Percentiles rank a stretch among this genome's conserved stretches.
Conservation (phyloP, 257 asterid genomes). For the Cruciata laevipes region DNA sequence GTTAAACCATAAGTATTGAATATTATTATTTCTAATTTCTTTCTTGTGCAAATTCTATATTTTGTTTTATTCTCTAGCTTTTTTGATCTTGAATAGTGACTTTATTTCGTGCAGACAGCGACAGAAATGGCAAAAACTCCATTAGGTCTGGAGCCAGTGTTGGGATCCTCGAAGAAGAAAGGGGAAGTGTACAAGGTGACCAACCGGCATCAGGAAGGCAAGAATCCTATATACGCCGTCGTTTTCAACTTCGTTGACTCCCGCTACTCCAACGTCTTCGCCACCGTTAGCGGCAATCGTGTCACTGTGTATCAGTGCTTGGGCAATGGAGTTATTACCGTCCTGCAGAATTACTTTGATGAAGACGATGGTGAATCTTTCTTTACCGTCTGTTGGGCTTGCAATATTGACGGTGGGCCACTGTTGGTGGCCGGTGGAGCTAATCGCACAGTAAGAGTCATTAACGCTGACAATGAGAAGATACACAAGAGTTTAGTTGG, state of each 20-base stretch:
- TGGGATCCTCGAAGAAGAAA: constrained; percentile 44
- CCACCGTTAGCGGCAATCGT: constrained; percentile 94
- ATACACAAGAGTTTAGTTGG: constrained; percentile 92
- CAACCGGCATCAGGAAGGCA: constrained; percentile 87
- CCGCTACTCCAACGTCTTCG: constrained; percentile 77
- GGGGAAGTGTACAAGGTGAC: constrained; percentile 82
- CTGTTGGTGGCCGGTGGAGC: constrained; percentile 87
- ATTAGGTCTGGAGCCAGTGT: constrained; percentile 76
- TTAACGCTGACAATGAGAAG: constrained; percentile 85
- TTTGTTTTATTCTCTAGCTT: no score
- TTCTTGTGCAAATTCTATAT: no score
- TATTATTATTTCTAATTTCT: no score
- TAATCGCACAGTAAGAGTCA: constrained; percentile 78
- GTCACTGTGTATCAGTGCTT: constrained; percentile 91
- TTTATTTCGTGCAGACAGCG: not conserved
- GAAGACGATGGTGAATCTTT: constrained; percentile 98
- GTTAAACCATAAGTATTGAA: no score
- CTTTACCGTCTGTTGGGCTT: constrained; percentile 97
- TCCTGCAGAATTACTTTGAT: constrained; percentile 88
- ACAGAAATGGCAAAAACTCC: constrained; percentile 51
- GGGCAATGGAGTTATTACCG: constrained; percentile 88
- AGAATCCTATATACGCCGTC: constrained; percentile 83
- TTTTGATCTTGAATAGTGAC: no score
- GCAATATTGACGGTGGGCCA: constrained; percentile 77
- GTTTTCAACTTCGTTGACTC: constrained; percentile 89